Conservation (phyloP, 805 yeast species). For the Wilhelminamyces savonicus region DNA sequence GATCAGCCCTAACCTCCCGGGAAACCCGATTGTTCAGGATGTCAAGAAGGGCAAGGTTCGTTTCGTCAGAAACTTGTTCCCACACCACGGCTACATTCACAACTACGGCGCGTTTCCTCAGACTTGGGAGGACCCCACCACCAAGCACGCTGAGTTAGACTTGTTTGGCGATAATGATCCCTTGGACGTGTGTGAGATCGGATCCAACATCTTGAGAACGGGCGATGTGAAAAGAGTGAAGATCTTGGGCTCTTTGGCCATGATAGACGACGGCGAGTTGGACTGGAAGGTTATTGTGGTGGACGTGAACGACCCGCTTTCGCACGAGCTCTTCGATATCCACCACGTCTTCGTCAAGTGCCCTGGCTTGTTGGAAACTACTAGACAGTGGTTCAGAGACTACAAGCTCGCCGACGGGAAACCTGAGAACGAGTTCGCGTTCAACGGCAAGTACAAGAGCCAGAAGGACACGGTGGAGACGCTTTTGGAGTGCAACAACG, state of each 20-base stretch:
- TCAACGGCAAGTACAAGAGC: slow-evolving; percentile 87
- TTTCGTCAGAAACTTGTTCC: slow-evolving; percentile 96
- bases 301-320: slow-evolving; percentile 78
- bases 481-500: slow-evolving; percentile 72
- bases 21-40: slow-evolving; percentile 96
- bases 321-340: slow-evolving; percentile 78
- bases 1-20: slow-evolving; percentile 73
- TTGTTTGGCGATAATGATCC: slow-evolving; percentile 89
- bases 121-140: slow-evolving; percentile 74
- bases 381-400: slow-evolving; percentile 97
- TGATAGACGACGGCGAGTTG: slow-evolving; percentile 87
- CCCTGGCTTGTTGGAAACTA: slow-evolving; percentile 90
- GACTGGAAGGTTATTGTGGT: slow-evolving; percentile 92
- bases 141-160: slow-evolving; percentile 40
- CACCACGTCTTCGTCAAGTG: slow-evolving; percentile 85
- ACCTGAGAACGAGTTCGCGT: slow-evolving; percentile 95
- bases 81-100: slow-evolving; percentile 97
- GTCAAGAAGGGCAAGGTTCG: slow-evolving; percentile 95
- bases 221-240: slow-evolving; percentile 85
- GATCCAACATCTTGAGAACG: slow-evolving; percentile 56
- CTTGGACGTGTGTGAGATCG: slow-evolving; percentile 88
- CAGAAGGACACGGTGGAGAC: slow-evolving; percentile 81
- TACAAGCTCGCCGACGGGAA: slow-evolving; percentile 98
- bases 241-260: slow-evolving; percentile 89
- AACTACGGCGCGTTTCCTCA: slow-evolving; percentile 99